phyloP scores from a whole-genome alignment of 495 filamentous ascomycete species.

The Hamigera avellanea region DNA sequence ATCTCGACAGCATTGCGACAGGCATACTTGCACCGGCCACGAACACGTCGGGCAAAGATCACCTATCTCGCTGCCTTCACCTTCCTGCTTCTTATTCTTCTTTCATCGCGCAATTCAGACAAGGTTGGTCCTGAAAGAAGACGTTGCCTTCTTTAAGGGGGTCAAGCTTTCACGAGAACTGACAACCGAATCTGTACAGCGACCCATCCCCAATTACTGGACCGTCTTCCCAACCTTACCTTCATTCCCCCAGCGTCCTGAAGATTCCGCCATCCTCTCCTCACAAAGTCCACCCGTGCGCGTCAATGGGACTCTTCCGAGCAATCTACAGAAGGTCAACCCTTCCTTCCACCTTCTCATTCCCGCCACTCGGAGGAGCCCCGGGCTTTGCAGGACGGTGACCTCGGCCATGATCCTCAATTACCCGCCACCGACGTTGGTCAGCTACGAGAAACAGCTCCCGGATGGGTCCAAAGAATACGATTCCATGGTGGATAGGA shows the following conservation, averaged over 20 bases:
- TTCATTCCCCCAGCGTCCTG: conserved; percentile 21
- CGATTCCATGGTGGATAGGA: conserved; percentile 29
- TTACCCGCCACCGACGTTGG: conserved; percentile 48
- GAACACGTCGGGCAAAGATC: conserved; percentile 19
- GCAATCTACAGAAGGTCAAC: conserved; percentile 30
- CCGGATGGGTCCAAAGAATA: conserved; percentile 20
- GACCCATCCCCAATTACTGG: conserved; percentile 24
- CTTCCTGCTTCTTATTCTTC: conserved; percentile 14
- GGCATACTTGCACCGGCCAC: conserved; percentile 18
- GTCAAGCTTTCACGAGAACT: too few relatives aligned
- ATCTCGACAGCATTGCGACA: conserved; percentile 16
- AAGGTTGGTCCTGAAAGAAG: background rate
- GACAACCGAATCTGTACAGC: conserved; percentile 3
- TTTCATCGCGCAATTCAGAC: conserved; percentile 5
- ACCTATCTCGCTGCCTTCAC: conserved; percentile 14
- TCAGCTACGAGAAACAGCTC: conserved; percentile 30
- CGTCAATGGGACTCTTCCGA: conserved; percentile 19
- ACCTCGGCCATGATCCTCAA: conserved; percentile 49
- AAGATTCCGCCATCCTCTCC: conserved; percentile 23
- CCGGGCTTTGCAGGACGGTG: conserved; percentile 46
- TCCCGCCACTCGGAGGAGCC: conserved; percentile 35
- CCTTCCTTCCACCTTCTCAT: conserved; percentile 52
- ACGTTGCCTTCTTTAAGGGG: background rate
- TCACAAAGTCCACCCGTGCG: conserved; percentile 8
- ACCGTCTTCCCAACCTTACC: conserved; percentile 25